Conservation (phyloP, 495 filamentous ascomycete species). For the Xylaria longipes region DNA sequence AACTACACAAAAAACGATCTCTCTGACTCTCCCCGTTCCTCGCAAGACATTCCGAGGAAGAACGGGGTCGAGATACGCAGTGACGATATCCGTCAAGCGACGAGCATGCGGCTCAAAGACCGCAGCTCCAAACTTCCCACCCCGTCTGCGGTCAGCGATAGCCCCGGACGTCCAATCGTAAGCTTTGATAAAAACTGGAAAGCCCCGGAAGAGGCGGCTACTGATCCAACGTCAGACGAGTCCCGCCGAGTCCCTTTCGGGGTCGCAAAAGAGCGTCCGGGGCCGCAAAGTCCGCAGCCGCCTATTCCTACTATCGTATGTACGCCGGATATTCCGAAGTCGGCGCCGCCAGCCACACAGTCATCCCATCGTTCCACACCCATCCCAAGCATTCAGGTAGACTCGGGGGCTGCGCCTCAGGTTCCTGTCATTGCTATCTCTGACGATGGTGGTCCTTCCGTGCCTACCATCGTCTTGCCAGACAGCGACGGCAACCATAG, state of each 20-base stretch:
- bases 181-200: conserved; percentile 88
- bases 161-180: conserved; percentile 85
- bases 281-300: conserved; percentile 39
- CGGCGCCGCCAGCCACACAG: conserved; percentile 43
- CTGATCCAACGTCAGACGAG: conserved; percentile 61
- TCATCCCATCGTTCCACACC: conserved; percentile 41
- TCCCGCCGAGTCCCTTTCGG: conserved; percentile 40
- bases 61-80: conserved; percentile 81
- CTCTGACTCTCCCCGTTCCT: conserved; percentile 41
- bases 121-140: conserved; percentile 84
- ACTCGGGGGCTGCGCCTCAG: conserved; percentile 40
- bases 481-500: conserved; percentile 48
- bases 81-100: conserved; percentile 87
- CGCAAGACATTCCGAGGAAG: conserved; percentile 57
- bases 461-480: conserved; percentile 54
- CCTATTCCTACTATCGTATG: conserved; percentile 68
- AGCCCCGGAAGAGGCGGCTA: conserved; percentile 64
- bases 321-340: conserved; percentile 49
- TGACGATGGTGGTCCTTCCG: conserved; percentile 32
- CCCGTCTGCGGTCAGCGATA: conserved; percentile 85
- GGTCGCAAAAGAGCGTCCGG: conserved; percentile 39
- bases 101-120: conserved; percentile 85
- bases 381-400: conserved; percentile 49
- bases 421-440: conserved; percentile 40
- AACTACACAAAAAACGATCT: conserved; percentile 70